Percentiles rank a stretch among this genome's conserved stretches.
Conservation (phyloP, 1,284 basidiomycete genomes). For the Ganoderma boninense region DNA sequence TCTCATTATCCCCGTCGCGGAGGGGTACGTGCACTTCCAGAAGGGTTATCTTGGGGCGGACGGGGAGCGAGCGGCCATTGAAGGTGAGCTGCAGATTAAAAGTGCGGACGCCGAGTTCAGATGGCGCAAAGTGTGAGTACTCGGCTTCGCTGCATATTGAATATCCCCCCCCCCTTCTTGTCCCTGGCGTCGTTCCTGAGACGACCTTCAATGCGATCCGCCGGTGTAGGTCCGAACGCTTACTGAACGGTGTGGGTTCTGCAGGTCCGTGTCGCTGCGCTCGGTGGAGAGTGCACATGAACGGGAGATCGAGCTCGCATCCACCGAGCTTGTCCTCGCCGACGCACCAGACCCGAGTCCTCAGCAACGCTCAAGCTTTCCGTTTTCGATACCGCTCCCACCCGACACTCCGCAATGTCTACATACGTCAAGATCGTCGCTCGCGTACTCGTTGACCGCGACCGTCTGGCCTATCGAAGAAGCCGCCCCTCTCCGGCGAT, state of each 20-base stretch:
- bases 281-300: constrained; percentile 71
- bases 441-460: constrained; percentile 73
- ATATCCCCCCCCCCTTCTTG: not conserved
- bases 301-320: constrained; percentile 70
- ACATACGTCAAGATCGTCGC: constrained; percentile 71
- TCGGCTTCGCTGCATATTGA: constrained; percentile 4
- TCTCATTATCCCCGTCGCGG: constrained; percentile 70
- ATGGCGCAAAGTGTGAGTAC: constrained; percentile 76
- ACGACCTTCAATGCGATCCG: not conserved
- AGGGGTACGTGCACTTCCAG: constrained; percentile 73
- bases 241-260: constrained; percentile 2
- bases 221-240: not conserved
- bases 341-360: constrained; percentile 42
- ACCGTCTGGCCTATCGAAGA: constrained; percentile 62
- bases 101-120: constrained; percentile 55
- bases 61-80: constrained; percentile 79
- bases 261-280: constrained; percentile 69
- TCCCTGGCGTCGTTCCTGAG: not conserved
- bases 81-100: constrained; percentile 85
- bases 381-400: constrained; percentile 79
- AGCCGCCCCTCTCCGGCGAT: constrained; percentile 55
- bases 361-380: constrained; percentile 66
- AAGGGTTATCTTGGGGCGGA: constrained; percentile 83
- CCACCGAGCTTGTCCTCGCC: constrained; percentile 61
- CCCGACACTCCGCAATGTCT: constrained; percentile 81